Base-by-base conservation (phyloP, 805 yeast genomes). In the Saturnispora dispora region DNA sequence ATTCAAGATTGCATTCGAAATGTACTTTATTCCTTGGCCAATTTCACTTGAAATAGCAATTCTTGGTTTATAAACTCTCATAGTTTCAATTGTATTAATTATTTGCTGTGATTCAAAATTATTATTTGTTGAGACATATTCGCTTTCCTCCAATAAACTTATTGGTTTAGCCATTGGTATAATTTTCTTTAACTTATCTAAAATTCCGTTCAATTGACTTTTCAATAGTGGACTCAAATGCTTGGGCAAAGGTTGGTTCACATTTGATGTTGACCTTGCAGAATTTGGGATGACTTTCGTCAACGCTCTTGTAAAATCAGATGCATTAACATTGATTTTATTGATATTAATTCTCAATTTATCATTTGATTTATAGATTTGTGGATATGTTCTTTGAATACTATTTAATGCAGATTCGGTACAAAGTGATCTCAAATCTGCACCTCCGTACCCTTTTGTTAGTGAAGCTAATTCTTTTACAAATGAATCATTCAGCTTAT, bases 361-460 rank as follows among this genome's bases (percentile, higher is more conserved):
- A 46, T 85, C 85, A 49, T 76, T 73, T 9, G 90, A 77, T 55
- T 76, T 70, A 66, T 93, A 93, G 44, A 93, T 91, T 66, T 93
- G 98, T 0, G 99, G 99, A 58, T 84, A 91, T 45, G 83, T 79
- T 56, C 98, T 72, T 67, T 91, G 97, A 40, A 93, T 91, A 60
- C 96, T 83, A 60, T 85, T 83, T 55, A 93, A 72, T 0, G 98
- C 98, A 30, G 97, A 90, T 64, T 93, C 99, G 0, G 98, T 91
- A 65, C 98, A 89, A 30, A 93, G 71, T 0, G 98, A 96, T 51
- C 96, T 73, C 55, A 93, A 71, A 66, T 93, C 99, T 2, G 99
- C 98, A 71, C 99, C 99, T 45, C 99, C 99, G 62, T 87, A 93
- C 0, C 99, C 99, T 64, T 90, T 91, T 0, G 99, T 91, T 52